Percentiles rank a stretch among this genome's conserved stretches.
These are phyloP conservation scores for Yamagishiella unicocca DNA, from an alignment of 139 green algal species.

Conservation along the genomic window DNA sequence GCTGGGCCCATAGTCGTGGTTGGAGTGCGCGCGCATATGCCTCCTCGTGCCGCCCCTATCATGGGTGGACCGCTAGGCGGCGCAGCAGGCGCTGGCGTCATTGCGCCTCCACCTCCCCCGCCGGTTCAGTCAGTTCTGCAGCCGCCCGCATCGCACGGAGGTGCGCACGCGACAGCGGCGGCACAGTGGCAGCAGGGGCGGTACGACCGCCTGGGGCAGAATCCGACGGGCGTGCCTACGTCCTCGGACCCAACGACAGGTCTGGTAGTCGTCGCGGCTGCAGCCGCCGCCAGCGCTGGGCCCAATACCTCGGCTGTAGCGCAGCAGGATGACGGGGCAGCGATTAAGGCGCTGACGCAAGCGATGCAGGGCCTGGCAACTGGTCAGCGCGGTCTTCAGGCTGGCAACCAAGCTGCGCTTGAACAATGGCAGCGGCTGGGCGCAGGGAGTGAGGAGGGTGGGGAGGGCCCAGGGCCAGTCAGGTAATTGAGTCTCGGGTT, in stretches of 20 bases:
- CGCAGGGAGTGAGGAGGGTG: neutral
- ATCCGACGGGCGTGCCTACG: neutral
- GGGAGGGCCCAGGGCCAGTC: neutral
- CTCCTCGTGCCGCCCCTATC: neutral
- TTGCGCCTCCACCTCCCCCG: neutral
- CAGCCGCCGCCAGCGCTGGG: neutral
- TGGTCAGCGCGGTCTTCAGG: neutral
- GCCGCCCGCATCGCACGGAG: neutral
- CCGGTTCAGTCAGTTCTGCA: constrained; percentile 5
- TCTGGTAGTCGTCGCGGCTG: neutral
- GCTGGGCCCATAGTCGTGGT: neutral
- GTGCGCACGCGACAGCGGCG: neutral
- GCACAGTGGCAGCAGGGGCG: constrained; percentile 26
- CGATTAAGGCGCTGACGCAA: constrained; percentile 26
- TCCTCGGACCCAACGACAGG: neutral
- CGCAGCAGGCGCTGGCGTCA: neutral
- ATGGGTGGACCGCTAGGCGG: neutral
- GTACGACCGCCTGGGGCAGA: neutral
- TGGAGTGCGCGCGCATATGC: neutral
- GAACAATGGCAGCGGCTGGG: constrained; percentile 36
- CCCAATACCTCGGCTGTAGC: neutral
- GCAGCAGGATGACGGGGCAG: neutral
- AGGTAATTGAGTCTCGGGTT: neutral
- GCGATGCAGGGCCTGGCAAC: constrained; percentile 33
- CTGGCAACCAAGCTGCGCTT: neutral